Conservation (phyloP, 352 stramenopile genomes). For the Phytopythium delawarense region DNA sequence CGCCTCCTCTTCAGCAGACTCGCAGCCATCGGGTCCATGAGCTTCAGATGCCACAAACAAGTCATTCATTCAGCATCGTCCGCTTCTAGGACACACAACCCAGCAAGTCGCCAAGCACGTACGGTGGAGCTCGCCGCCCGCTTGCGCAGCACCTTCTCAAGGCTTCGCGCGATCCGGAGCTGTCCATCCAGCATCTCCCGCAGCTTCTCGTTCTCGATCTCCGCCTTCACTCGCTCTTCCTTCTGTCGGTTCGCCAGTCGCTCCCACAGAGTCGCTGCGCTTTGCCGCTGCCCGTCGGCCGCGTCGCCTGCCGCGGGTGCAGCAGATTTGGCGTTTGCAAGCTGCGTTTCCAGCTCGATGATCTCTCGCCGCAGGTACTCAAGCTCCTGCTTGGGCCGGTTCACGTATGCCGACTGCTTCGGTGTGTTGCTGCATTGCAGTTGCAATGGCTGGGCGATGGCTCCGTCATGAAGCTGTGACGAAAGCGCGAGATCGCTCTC, state of each 20-base stretch:
- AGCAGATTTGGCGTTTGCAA: constrained; percentile 9
- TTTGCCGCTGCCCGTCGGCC: background rate
- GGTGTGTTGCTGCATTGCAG: background rate
- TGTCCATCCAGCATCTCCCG: constrained; percentile 23
- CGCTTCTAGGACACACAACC: too few species aligned
- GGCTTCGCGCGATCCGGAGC: constrained; percentile 18
- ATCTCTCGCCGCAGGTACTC: constrained; percentile 22
- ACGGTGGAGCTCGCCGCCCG: background rate
- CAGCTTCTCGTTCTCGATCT: constrained; percentile 29
- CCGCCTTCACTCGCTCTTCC: constrained; percentile 16
- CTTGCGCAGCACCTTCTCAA: constrained; percentile 20
- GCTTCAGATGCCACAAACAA: background rate
- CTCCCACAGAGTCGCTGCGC: constrained; percentile 15
- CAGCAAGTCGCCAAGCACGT: background rate
- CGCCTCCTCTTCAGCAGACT: constrained; percentile 6
- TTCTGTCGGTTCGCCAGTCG: constrained; percentile 23
- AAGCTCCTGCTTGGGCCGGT: constrained; percentile 27
- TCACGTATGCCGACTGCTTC: background rate
- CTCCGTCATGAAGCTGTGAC: background rate
- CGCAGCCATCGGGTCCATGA: background rate
- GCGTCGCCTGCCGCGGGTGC: background rate
- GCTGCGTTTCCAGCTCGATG: constrained; percentile 20
- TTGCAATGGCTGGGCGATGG: background rate
- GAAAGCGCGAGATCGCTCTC: background rate
- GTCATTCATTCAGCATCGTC: too few species aligned